Percentiles rank a stretch among this genome's conserved stretches.
phyloP scores from a whole-genome alignment of 139 green algal species.

The Chlamydomonas schloesseri region DNA sequence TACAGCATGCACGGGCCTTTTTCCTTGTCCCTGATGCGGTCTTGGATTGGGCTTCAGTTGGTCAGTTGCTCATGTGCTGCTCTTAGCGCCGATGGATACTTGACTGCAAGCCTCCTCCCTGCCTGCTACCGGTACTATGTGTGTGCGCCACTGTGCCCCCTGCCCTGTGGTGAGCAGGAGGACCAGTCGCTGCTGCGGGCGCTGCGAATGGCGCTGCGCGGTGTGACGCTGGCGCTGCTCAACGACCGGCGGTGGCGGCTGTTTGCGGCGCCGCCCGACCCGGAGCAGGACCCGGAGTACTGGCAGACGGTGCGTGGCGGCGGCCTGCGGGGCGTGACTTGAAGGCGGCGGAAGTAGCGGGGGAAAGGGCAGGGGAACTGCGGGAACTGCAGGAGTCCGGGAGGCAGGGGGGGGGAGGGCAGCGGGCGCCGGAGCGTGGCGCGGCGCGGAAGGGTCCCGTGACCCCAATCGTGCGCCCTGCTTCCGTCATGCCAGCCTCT shows the following conservation, averaged over 20 bases:
- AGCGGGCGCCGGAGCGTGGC: no score
- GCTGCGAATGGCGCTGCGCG: constrained; percentile 80
- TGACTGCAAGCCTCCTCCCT: no score
- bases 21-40: no score
- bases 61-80: no score
- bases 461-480: no score
- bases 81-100: no score
- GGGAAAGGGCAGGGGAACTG: background rate
- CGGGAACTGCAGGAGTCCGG: background rate
- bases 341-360: background rate
- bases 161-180: constrained; percentile 49
- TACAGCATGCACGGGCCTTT: no score
- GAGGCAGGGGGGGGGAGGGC: background rate
- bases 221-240: constrained; percentile 70
- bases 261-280: constrained; percentile 61
- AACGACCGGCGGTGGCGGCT: constrained; percentile 64
- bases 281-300: constrained; percentile 65
- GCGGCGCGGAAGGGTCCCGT: no score
- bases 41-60: no score
- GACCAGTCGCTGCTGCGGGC: constrained; percentile 68
- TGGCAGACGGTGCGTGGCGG: constrained; percentile 54
- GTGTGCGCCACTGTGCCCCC: no score
- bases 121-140: no score
- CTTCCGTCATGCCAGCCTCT: no score
- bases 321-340: background rate